Percentiles rank a stretch among this genome's conserved stretches.
phyloP scores from a whole-genome alignment of 306 rosid genomes.

The Purshia tridentata region DNA sequence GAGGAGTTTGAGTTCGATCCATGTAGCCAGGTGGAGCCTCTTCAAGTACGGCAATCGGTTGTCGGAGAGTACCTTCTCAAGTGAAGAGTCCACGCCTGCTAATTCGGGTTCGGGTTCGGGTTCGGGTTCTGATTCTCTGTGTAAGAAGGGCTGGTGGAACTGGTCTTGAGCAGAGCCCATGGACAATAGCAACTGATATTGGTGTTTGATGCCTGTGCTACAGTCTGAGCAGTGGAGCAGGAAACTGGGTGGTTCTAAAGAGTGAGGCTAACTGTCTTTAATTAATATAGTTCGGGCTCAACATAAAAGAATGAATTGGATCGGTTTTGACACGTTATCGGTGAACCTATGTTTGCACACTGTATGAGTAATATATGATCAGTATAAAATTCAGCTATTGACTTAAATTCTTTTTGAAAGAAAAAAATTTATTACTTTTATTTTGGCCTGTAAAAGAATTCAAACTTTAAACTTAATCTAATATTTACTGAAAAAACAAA shows the following conservation, averaged over 20 bases:
- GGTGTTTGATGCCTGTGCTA: neutral
- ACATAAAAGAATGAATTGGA: neutral
- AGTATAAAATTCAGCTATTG: too few species aligned
- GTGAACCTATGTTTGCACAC: neutral
- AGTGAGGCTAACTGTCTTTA: too few species aligned
- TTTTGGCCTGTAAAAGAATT: too few species aligned
- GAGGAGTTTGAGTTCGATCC: slow-evolving; percentile 63
- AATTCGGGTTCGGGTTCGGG: neutral
- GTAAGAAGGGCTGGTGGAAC: slow-evolving; percentile 24
- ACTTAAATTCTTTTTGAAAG: too few species aligned
- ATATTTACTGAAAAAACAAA: too few species aligned
- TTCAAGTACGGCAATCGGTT: slow-evolving; percentile 26
- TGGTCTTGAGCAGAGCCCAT: slow-evolving; percentile 34
- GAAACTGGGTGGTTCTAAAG: too few species aligned
- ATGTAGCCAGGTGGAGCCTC: slow-evolving; percentile 43
- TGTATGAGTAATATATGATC: too few species aligned
- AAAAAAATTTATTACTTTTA: too few species aligned
- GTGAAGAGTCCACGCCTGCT: slow-evolving; percentile 26
- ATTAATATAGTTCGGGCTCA: neutral
- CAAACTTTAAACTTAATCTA: too few species aligned
- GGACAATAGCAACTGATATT: neutral
- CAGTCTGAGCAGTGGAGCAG: neutral
- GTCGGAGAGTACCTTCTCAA: slow-evolving; percentile 51
- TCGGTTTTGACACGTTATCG: neutral
- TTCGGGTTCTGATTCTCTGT: slow-evolving; percentile 2